These are phyloP conservation scores for Rhynchosporium agropyri DNA, from an alignment of 2,329 filamentous ascomycete genomes.

Conservation along the genomic window DNA sequence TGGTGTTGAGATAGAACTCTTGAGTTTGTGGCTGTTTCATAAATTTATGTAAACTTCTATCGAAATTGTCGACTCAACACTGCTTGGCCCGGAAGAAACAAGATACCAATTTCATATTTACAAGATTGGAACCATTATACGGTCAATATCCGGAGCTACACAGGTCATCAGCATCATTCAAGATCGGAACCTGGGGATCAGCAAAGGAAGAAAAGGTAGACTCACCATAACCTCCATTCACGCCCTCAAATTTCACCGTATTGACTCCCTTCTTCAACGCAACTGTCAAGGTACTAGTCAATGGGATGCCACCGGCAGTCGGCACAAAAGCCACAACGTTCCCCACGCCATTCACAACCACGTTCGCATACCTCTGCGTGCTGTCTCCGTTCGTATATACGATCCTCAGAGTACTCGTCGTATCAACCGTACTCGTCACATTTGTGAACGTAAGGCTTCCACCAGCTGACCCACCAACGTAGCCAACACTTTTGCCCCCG, in stretches of 20 bases:
- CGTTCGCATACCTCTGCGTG: conserved; percentile 53
- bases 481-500: conserved; percentile 53
- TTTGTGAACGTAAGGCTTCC: conserved; percentile 52
- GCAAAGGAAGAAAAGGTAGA: conserved; percentile 12
- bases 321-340: conserved; percentile 59
- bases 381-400: conserved; percentile 60
- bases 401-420: conserved; percentile 55
- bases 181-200: background rate
- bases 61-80: too few relatives aligned
- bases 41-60: too few relatives aligned
- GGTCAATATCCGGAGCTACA: conserved; percentile 55
- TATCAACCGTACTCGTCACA: conserved; percentile 49
- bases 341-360: conserved; percentile 57
- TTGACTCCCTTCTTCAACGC: conserved; percentile 54
- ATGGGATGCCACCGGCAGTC: conserved; percentile 48
- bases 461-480: conserved; percentile 53
- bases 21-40: too few relatives aligned
- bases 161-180: conserved; percentile 12
- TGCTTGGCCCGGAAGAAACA: too few relatives aligned
- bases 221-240: conserved; percentile 46
- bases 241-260: conserved; percentile 50
- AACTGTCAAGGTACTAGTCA: conserved; percentile 51
- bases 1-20: too few relatives aligned
- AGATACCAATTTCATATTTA: conserved; percentile 22
- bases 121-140: conserved; percentile 54